These are phyloP conservation scores for Otatea glauca DNA, from an alignment of 176 grass and related monocot species.

Conservation along the genomic window DNA sequence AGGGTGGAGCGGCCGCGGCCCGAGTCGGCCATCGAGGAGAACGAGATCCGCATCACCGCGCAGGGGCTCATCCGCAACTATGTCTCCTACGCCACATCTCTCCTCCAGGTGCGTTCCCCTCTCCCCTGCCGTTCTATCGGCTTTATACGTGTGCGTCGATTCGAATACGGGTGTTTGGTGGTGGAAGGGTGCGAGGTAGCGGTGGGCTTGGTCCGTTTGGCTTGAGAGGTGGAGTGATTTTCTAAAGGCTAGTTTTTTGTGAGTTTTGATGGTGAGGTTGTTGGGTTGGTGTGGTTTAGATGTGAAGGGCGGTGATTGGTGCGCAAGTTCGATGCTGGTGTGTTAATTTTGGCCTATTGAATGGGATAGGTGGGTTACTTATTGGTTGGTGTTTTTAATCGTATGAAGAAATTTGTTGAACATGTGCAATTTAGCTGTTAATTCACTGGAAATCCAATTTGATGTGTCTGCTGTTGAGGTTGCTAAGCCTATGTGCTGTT, in stretches of 20 bases:
- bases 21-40: constrained; percentile 85
- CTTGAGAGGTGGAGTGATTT: not conserved
- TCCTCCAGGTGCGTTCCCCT: constrained; percentile 53
- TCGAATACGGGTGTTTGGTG: constrained; percentile 21
- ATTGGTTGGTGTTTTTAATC: not conserved
- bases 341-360: not conserved
- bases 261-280: not conserved
- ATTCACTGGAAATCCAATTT: constrained; percentile 11
- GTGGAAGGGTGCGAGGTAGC: not conserved
- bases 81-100: constrained; percentile 67
- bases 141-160: not conserved
- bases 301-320: not conserved
- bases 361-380: not conserved
- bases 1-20: constrained; percentile 85
- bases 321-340: not conserved
- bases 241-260: not conserved
- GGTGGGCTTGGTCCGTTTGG: not conserved
- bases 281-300: not conserved
- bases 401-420: not conserved
- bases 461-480: not conserved
- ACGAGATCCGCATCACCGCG: constrained; percentile 96
- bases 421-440: not conserved
- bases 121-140: not conserved
- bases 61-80: constrained; percentile 85
- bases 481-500: not conserved